phyloP scores from a whole-genome alignment of 257 asterid genomes.

The Verbena officinalis region DNA sequence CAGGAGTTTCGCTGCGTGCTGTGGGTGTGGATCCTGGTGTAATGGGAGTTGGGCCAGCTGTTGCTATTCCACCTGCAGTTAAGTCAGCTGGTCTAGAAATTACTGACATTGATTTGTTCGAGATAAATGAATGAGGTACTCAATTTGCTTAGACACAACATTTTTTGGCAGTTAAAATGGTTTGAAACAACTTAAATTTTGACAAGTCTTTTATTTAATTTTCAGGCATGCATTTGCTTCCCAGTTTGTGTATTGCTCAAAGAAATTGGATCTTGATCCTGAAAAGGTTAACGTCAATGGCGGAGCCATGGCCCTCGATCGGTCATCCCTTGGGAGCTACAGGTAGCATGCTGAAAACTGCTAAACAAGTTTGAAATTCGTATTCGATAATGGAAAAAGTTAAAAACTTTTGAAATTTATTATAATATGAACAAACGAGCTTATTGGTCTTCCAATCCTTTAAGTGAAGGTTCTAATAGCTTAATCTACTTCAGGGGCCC shows the following conservation, averaged over 20 bases:
- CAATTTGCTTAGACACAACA: neutral
- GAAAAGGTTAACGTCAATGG: conserved; percentile 90
- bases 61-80: conserved; percentile 91
- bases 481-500: conserved; percentile 63
- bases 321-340: conserved; percentile 97
- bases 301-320: conserved; percentile 96
- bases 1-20: conserved; percentile 92
- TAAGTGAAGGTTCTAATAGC: neutral
- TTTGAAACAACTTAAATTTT: neutral
- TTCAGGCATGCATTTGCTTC: conserved; percentile 98
- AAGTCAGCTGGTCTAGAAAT: conserved; percentile 84
- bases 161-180: conserved; percentile 3
- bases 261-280: conserved; percentile 72
- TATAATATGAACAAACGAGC: too few relatives aligned
- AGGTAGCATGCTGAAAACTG: conserved; percentile 43
- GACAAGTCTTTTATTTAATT: neutral
- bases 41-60: conserved; percentile 95
- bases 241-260: conserved; percentile 80
- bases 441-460: neutral
- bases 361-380: too few relatives aligned
- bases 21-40: conserved; percentile 97
- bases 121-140: conserved; percentile 93
- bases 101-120: conserved; percentile 68
- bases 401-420: too few relatives aligned
- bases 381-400: too few relatives aligned